Conservation (phyloP, 768 basidiomycete genomes). For the Lentinula sp. region DNA sequence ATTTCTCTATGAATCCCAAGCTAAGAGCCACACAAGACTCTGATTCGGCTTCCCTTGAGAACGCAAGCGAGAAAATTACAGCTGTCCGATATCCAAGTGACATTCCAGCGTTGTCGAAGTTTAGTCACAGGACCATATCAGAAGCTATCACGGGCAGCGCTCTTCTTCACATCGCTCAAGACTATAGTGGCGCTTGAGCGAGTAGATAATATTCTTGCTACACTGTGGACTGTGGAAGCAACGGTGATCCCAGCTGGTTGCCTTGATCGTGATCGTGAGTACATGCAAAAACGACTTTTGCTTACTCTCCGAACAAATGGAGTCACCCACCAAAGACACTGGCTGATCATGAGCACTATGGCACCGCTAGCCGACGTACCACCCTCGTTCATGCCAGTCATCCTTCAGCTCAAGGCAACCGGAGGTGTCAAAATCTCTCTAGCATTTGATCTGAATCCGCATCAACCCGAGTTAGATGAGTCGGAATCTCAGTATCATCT, state of each 20-base stretch:
- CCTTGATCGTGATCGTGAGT: no score
- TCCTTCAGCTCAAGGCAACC: background rate
- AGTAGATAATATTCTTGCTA: background rate
- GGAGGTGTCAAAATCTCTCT: background rate
- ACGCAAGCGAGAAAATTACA: background rate
- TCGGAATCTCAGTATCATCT: constrained; percentile 2
- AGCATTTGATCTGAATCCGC: constrained; percentile 6
- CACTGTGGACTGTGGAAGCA: constrained; percentile 3
- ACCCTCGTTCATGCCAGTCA: background rate
- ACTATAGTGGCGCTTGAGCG: constrained; percentile 3
- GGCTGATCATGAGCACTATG: background rate
- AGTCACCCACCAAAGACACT: background rate
- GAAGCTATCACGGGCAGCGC: constrained; percentile 7
- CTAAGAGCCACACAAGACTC: constrained; percentile 9
- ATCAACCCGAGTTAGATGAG: background rate
- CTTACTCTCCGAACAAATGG: background rate
- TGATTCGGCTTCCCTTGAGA: constrained; percentile 15
- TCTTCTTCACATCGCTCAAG: constrained; percentile 11
- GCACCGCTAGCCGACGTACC: background rate
- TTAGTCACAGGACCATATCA: constrained; percentile 10
- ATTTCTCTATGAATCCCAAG: background rate
- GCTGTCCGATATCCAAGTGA: background rate
- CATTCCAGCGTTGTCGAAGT: constrained; percentile 9
- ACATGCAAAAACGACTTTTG: background rate
- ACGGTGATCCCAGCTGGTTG: background rate